Base-by-base conservation (phyloP, 225 moss, liverwort and hornwort species). In the Antitrichia curtipendula region DNA sequence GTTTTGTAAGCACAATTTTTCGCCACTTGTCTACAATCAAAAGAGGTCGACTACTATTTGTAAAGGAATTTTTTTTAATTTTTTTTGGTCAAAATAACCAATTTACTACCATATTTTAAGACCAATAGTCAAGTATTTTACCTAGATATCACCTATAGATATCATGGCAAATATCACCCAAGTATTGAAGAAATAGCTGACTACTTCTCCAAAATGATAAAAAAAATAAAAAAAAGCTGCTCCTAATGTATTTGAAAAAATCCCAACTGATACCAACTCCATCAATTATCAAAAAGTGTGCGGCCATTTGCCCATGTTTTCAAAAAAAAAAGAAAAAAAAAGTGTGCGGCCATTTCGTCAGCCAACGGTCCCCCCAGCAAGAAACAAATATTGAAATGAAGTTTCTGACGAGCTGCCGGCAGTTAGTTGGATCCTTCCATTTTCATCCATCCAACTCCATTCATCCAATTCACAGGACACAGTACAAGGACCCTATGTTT, bases 41-140 rank as follows among this genome's bases (percentile, higher is more conserved):
- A 43, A 16, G 9, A 27, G 7, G 12, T 66, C 21, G n/a, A 3
- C 11, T 17, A n/a, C n/a, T n/a, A n/a, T n/a, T n/a, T n/a, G n/a
- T n/a, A n/a, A n/a, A n/a, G n/a, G n/a, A n/a, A n/a, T n/a, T n/a
- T n/a, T n/a, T n/a, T n/a, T n/a, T n/a, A n/a, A n/a, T n/a, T n/a
- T n/a, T 65, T 65, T 64, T 5, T 4, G 36, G 1, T n/a, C n/a
- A 12, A 66, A 21, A 66, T 12, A n/a, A 20, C 65, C n/a, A 63
- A 0, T 18, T 20, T 20, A 11, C 3, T 65, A 1, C 2, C 11
- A 0, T n/a, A 18, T 65, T 36, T 36, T 8, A 20, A 11, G 19
- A n/a, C 66, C n/a, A 9, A 17, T 8, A 63, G 2, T 9, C 32
- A 6, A 68, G 4, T 38, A 23, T 22, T 23, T 13, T 13, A 38